These are phyloP conservation scores for Pouteria glomerata DNA, from an alignment of 148 eudicot genomes.

Conservation along the genomic window DNA sequence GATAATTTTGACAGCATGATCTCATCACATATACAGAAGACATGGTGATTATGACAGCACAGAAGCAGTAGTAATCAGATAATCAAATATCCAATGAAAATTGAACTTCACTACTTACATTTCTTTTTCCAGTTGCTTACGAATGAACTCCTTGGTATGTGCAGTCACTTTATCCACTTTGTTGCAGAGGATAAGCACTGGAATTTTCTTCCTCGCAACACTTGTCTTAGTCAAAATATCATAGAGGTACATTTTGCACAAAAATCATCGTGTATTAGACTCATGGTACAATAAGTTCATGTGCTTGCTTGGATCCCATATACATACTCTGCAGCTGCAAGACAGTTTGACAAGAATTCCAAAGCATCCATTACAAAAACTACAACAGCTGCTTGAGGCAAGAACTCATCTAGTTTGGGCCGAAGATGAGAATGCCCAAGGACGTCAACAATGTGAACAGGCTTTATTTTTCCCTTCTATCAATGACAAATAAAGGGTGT, in stretches of 20 bases:
- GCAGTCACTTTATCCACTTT: conserved; percentile 94
- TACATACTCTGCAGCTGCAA: conserved; percentile 76
- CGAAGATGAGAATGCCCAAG: conserved; percentile 92
- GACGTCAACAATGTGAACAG: conserved; percentile 78
- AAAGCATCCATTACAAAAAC: conserved; percentile 84
- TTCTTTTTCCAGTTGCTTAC: conserved; percentile 95
- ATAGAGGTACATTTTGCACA: conserved; percentile 62
- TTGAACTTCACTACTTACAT: conserved; percentile 40
- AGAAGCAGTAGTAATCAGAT: neutral
- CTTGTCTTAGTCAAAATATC: conserved; percentile 77
- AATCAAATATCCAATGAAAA: neutral
- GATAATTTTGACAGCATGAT: neutral
- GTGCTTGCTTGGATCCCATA: neutral
- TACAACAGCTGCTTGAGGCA: conserved; percentile 81
- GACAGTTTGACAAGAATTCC: conserved; percentile 71
- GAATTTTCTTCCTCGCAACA: conserved; percentile 69
- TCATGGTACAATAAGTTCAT: neutral
- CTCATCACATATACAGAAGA: neutral
- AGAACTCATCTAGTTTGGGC: conserved; percentile 75
- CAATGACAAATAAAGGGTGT: neutral
- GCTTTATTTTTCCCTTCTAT: conserved; percentile 65
- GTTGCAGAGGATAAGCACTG: conserved; percentile 80
- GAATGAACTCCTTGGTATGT: conserved; percentile 86
- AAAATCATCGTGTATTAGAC: neutral
- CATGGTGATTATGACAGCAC: neutral